A percentile compares a stretch with the other conserved stretches of the same genome.
These are phyloP conservation scores for Crinitomyces ghanaensis DNA, from an alignment of 805 yeast genomes.

Conservation along the genomic window DNA sequence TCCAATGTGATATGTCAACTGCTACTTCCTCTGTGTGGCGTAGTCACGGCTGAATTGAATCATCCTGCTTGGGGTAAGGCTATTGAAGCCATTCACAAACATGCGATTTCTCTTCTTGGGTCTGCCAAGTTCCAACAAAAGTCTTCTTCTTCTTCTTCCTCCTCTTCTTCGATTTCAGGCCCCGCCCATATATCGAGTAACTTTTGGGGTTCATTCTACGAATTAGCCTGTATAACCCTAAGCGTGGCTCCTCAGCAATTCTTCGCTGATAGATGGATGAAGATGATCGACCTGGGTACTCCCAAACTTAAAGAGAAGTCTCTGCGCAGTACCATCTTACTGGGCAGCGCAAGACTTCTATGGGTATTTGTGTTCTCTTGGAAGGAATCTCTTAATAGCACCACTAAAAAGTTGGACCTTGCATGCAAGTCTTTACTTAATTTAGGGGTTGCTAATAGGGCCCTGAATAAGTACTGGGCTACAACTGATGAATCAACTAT, in stretches of 20 bases:
- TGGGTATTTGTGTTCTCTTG: conserved; percentile 88
- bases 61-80: conserved; percentile 94
- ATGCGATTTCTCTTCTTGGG: conserved; percentile 34
- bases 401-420: conserved; percentile 63
- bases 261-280: conserved; percentile 63
- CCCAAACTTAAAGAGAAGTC: conserved; percentile 49
- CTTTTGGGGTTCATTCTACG: conserved; percentile 62
- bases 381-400: conserved; percentile 79
- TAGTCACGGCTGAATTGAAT: conserved; percentile 85
- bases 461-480: conserved; percentile 58
- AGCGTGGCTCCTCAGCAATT: conserved; percentile 72
- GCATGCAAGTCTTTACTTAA: conserved; percentile 45
- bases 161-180: no score
- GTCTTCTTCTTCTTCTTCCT: no score
- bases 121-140: conserved; percentile 12
- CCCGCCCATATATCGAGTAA: no score
- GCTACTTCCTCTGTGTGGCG: conserved; percentile 70
- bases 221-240: conserved; percentile 58
- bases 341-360: conserved; percentile 57
- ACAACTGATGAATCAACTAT: conserved; percentile 39
- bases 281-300: conserved; percentile 50
- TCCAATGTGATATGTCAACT: conserved; percentile 73
- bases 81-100: conserved; percentile 46
- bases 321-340: conserved; percentile 45
- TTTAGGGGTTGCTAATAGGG: conserved; percentile 24